Base-by-base conservation (phyloP, 2,329 filamentous ascomycete genomes). In the Claviceps sorghi region DNA sequence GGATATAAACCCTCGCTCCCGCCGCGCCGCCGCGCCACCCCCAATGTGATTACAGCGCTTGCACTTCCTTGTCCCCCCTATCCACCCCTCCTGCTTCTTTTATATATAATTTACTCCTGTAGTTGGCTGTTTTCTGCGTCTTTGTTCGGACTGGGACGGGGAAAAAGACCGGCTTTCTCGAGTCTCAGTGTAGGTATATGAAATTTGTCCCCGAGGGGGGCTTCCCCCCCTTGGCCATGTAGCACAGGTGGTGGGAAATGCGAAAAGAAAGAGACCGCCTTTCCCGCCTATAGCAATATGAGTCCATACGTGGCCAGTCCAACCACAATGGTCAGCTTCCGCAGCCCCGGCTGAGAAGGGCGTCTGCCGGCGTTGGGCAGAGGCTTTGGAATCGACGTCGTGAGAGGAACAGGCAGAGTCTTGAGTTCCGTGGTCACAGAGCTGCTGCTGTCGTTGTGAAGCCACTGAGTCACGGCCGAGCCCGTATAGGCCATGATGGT, bases 271-370 rank as follows among this genome's bases (percentile, higher is more conserved):
- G 3, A 13, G 5, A n/a, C 3, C 9, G 8, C 2, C 0, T 1
- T 17, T 17, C 3, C 32, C 32, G 48, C 11, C 41, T 38, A 54
- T 21, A 54, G 46, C 47, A 54, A 19, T 11, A 54, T 54, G 17
- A 54, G 36, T 3, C 53, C 53, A 32, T 54, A 54, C 17, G 50
- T 54, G 15, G 29, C 53, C 19, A 54, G 47, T 11, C 53, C 50
- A 8, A 52, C 53, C 34, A 54, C 50, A 13, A 54, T 19, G 26
- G 46, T 50, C 13, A 54, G 53, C 42, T 54, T 54, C 15, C 47
- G 38, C 53, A 54, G 34, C 4, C 53, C 53, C 8, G 53, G 53
- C 47, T 54, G 32, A 26, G 53, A 50, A 5, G 53, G 53, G 26
- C 53, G 46, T 29, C 53, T 43, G 19, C 41, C 53, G 1, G 53